Base-by-base conservation (phyloP, 306 rosid genomes). In the Begonia loranthoides region DNA sequence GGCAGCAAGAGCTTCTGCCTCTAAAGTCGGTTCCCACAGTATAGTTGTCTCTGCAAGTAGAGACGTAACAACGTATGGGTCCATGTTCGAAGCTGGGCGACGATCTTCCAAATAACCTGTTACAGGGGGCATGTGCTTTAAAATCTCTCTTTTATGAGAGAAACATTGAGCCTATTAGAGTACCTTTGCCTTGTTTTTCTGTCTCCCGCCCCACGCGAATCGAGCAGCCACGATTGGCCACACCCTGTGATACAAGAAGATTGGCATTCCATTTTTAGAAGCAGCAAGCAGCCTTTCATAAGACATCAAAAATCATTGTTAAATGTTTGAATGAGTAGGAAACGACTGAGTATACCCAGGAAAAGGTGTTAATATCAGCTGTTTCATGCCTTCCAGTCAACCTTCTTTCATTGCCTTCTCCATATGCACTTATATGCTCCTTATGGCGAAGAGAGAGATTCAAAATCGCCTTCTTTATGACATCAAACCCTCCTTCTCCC, bases 81-180 rank as follows among this genome's bases (percentile, higher is more conserved):
- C 99, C 99, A 87, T 92, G 93, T 92, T 92, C 36, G 99, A 92
- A 61, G 99, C 94, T 0, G 99, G 99, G 50, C 99, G 96, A 64
- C 96, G 71, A 61, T 92, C 99, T 76, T 92, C 99, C 93, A 92
- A 76, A 83, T 92, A 92, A 70, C 99, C 96, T 92, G 47, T 50
- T 17, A 51, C 54, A 59, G 2, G 36, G 36, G 36, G 5, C 36
- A 28, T 28, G 36, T 0, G 36, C 5, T 28, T 28, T 0, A 28
- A 28, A 28, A 28, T 3, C 36, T 28, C 36, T 19, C 3, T 28
- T 28, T 5, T 28, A 28, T 28, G 9, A 28, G 36, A 28, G 36
- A 28, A 28, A 4, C 5, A 28, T 28, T 28, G 36, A 7, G 9
- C 36, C 4, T 28, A 2, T 28, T 7, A 28, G 36, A 28, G 8